Evolutionary conservation across 2,329 filamentous ascomycete genomes (phyloP).

Genomic region (Colletotrichum sublineola): DNA sequence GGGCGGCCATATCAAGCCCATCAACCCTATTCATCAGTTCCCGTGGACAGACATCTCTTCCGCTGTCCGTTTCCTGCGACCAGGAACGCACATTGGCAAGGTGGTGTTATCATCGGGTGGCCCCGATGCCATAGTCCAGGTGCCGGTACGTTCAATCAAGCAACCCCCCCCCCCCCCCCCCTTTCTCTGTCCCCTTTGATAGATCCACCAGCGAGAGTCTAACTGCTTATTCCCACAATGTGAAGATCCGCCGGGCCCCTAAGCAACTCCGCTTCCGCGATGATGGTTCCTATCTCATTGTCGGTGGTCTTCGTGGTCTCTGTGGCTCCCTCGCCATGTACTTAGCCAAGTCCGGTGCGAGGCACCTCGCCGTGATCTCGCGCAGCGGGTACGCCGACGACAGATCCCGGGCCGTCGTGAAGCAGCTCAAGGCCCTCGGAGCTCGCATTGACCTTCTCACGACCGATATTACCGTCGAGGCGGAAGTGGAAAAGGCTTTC

Average conservation of each 20-base stretch:
- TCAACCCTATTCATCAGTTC: not conserved
- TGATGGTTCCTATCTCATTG: slow-evolving; percentile 52
- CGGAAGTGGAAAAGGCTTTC: slow-evolving; percentile 40
- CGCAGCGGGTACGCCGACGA: slow-evolving; percentile 50
- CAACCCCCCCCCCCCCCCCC: no score
- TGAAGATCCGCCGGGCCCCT: slow-evolving; percentile 10
- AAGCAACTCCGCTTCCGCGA: slow-evolving; percentile 42
- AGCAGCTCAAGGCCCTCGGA: slow-evolving; percentile 40
- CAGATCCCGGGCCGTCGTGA: slow-evolving; percentile 45
- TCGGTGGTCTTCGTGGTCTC: slow-evolving; percentile 54
- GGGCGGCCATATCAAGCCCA: slow-evolving; percentile 6
- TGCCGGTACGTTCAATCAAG: no score
- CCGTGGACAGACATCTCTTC: slow-evolving; percentile 40
- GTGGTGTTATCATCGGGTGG: slow-evolving; percentile 49
- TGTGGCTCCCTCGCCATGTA: slow-evolving; percentile 52
- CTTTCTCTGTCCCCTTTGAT: not conserved
- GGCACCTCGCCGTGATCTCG: slow-evolving; percentile 48
- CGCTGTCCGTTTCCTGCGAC: slow-evolving; percentile 59
- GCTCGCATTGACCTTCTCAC: slow-evolving; percentile 38
- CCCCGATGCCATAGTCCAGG: not conserved
- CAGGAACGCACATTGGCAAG: slow-evolving; percentile 59
- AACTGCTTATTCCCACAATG: no score
- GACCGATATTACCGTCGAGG: slow-evolving; percentile 42
- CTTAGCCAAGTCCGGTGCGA: slow-evolving; percentile 51
- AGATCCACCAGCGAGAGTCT: no score